phyloP scores from a whole-genome alignment of 2,329 filamentous ascomycete species.

The Trichoderma atrobrunneum region DNA sequence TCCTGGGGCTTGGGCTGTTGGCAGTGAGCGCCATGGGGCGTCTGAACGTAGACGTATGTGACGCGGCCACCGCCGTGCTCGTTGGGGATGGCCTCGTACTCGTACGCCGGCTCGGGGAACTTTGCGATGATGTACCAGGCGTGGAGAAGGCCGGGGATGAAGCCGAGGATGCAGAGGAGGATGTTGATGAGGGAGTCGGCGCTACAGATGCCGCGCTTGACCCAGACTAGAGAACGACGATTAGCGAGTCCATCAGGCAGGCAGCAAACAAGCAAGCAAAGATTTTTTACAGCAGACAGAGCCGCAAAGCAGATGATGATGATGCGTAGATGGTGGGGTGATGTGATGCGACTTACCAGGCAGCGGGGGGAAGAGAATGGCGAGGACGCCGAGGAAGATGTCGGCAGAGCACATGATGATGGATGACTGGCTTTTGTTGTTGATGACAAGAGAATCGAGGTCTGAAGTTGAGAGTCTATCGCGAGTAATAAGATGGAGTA shows the following conservation, averaged over 20 bases:
- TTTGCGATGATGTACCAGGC: slow-evolving; percentile 97
- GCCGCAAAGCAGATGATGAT: too few relatives aligned
- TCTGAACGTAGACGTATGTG: slow-evolving; percentile 74
- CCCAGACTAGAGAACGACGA: slow-evolving; percentile 70
- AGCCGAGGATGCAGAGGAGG: slow-evolving; percentile 77
- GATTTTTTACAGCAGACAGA: not conserved
- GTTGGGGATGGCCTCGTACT: slow-evolving; percentile 62
- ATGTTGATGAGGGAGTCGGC: slow-evolving; percentile 95
- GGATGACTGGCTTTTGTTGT: not conserved
- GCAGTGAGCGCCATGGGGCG: slow-evolving; percentile 38
- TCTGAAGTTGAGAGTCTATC: not conserved
- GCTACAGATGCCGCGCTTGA: slow-evolving; percentile 90
- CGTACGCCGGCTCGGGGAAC: slow-evolving; percentile 71
- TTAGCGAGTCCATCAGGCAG: not conserved
- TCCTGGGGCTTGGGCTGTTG: slow-evolving; percentile 30
- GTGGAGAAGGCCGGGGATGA: slow-evolving; percentile 84
- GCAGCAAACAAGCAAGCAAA: not conserved
- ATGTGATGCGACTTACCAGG: slow-evolving; percentile 44
- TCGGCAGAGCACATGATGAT: slow-evolving; percentile 56
- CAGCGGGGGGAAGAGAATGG: slow-evolving; percentile 35
- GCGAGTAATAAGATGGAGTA: not conserved
- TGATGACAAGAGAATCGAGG: not conserved
- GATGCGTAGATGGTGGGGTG: not conserved
- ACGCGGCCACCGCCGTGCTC: slow-evolving; percentile 54
- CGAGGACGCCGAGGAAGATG: slow-evolving; percentile 53